Evolutionary conservation across 768 basidiomycete species (phyloP).

Genomic region (Candolleomyces aberdarensis): DNA sequence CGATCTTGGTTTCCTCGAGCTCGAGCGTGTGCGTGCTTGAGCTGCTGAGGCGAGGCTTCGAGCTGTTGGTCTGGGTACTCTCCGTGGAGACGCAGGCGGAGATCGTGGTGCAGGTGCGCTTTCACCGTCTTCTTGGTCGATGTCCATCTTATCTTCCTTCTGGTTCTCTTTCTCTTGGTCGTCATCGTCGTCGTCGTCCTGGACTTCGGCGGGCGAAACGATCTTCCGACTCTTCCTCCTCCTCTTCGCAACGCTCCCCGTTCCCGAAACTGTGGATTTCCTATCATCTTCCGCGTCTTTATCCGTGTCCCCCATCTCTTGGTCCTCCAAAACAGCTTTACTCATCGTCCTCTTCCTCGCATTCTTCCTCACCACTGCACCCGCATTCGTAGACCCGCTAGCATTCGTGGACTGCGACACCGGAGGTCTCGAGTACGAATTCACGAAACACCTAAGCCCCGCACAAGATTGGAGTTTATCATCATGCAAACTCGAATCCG

Average conservation of each 20-base stretch:
- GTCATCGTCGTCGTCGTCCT: slow-evolving; percentile 7
- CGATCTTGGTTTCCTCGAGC: slow-evolving; percentile 4
- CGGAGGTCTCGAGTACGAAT: slow-evolving; percentile 25
- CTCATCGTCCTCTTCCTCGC: slow-evolving; percentile 11
- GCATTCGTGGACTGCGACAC: slow-evolving; percentile 45
- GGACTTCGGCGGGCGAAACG: neutral
- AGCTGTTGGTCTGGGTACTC: slow-evolving; percentile 5
- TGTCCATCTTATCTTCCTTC: slow-evolving; percentile 5
- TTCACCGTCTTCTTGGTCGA: neutral
- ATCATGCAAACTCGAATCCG: slow-evolving; percentile 63
- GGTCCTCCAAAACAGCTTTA: neutral
- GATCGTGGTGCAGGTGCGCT: neutral
- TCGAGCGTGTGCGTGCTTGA: neutral
- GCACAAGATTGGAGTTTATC: slow-evolving; percentile 70
- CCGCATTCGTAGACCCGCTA: slow-evolving; percentile 12
- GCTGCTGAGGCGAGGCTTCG: neutral
- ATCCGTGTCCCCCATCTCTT: neutral
- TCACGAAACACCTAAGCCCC: slow-evolving; percentile 10
- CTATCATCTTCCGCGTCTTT: neutral
- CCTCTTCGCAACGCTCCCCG: neutral
- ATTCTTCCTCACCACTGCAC: neutral
- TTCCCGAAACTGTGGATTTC: neutral
- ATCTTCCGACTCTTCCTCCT: neutral
- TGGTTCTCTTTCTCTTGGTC: slow-evolving; percentile 1
- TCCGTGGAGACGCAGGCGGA: slow-evolving; percentile 9